Conservation (phyloP, 1,284 basidiomycete genomes). For the Tylopilus sp. region DNA sequence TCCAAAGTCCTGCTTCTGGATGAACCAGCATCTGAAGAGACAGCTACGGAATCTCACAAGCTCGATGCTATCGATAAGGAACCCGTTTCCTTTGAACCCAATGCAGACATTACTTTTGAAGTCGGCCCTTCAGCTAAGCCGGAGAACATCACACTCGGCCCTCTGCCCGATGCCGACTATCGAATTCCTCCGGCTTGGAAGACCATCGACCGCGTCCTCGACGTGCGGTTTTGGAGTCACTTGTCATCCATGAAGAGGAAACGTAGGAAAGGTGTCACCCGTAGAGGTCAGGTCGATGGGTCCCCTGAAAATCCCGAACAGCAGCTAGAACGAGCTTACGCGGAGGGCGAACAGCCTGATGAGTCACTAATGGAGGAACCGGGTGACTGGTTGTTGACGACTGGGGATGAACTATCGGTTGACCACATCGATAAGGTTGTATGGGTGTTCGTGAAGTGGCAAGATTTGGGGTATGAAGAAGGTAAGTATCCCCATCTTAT, state of each 20-base stretch:
- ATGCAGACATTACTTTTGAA: constrained; percentile 37
- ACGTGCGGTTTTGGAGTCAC: constrained; percentile 59
- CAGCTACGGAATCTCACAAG: constrained; percentile 32
- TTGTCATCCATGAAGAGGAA: constrained; percentile 12
- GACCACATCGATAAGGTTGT: constrained; percentile 59
- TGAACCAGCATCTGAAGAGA: constrained; percentile 38
- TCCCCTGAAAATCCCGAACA: constrained; percentile 21
- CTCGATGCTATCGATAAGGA: constrained; percentile 32
- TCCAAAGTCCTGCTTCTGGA: constrained; percentile 65
- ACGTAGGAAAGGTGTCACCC: constrained; percentile 23
- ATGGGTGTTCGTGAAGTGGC: constrained; percentile 89
- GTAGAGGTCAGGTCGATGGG: constrained; percentile 36
- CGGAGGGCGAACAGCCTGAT: constrained; percentile 57
- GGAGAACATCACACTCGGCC: constrained; percentile 23
- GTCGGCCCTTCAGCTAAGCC: constrained; percentile 30
- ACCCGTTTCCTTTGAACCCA: constrained; percentile 35
- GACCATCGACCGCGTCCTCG: constrained; percentile 77
- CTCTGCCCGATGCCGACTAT: constrained; percentile 58
- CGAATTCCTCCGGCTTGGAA: constrained; percentile 74
- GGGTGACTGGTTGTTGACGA: constrained; percentile 56
- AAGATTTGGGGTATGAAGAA: constrained; percentile 85
- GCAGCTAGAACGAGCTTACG: constrained; percentile 43
- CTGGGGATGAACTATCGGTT: constrained; percentile 41
- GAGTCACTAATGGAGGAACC: constrained; percentile 49
- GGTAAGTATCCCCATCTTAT: constrained; percentile 44